A percentile compares a stretch with the other conserved stretches of the same genome.
phyloP scores from a whole-genome alignment of 306 rosid genomes.

The Vachellia pachyceras region DNA sequence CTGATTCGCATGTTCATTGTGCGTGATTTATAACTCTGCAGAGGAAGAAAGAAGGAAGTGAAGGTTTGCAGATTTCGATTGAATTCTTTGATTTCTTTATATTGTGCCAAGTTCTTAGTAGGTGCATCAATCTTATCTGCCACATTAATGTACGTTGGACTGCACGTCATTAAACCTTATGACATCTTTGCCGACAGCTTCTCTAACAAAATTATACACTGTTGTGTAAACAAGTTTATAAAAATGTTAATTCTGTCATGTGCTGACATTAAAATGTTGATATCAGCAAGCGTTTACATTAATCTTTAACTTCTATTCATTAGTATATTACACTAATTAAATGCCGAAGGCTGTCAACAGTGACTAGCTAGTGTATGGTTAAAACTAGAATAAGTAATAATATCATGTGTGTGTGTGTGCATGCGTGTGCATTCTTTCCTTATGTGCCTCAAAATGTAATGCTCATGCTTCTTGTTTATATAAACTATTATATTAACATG shows the following conservation, averaged over 20 bases:
- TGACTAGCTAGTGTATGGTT: too few relatives aligned
- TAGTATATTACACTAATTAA: not conserved
- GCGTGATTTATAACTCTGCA: constrained; percentile 31
- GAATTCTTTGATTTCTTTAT: constrained; percentile 33
- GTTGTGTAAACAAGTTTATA: not conserved
- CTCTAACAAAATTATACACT: not conserved
- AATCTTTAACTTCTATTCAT: not conserved
- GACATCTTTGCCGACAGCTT: not conserved
- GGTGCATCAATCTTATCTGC: constrained; percentile 30
- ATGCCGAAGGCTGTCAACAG: too few relatives aligned
- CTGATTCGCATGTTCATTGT: constrained; percentile 31
- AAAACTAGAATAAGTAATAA: not conserved
- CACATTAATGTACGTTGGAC: not conserved
- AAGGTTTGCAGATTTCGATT: constrained; percentile 41
- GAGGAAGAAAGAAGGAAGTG: constrained; percentile 39
- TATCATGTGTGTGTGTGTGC: not conserved
- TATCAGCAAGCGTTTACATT: not conserved
- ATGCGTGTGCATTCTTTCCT: not conserved
- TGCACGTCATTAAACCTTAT: not conserved
- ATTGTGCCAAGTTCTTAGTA: constrained; percentile 22
- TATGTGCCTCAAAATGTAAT: not conserved
- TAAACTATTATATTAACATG: not conserved
- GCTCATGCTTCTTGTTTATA: not conserved
- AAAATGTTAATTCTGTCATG: not conserved
- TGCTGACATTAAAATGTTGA: not conserved